A percentile compares a stretch with the other conserved stretches of the same genome.
phyloP scores from a whole-genome alignment of 805 yeast genomes.

The Zygoascus ofunaensis region DNA sequence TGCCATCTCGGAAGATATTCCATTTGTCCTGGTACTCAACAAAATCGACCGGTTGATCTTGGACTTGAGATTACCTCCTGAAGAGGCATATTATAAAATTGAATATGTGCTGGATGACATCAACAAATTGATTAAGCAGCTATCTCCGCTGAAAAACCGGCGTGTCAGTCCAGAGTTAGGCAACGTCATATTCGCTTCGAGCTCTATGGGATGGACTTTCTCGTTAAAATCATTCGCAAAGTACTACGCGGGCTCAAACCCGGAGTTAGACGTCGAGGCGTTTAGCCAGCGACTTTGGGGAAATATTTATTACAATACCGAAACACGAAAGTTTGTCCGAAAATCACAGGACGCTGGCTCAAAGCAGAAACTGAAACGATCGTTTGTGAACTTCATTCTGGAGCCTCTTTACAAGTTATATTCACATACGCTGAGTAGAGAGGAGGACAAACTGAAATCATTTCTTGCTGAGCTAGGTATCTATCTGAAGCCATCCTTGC shows the following conservation, averaged over 20 bases:
- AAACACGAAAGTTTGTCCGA: slow-evolving; percentile 37
- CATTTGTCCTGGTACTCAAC: slow-evolving; percentile 56
- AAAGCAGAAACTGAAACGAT: slow-evolving; percentile 25
- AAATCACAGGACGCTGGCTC: slow-evolving; percentile 22
- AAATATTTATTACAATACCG: slow-evolving; percentile 43
- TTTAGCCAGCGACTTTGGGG: slow-evolving; percentile 71
- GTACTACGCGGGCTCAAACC: slow-evolving; percentile 34
- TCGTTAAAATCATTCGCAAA: slow-evolving; percentile 55
- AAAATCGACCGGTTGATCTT: slow-evolving; percentile 79
- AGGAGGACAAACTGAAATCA: slow-evolving; percentile 34
- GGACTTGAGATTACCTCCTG: slow-evolving; percentile 67
- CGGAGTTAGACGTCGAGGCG: slow-evolving; percentile 27
- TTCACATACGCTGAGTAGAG: slow-evolving; percentile 48
- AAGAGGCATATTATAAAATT: slow-evolving; percentile 64
- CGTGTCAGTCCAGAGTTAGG: slow-evolving; percentile 50
- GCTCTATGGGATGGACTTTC: slow-evolving; percentile 54
- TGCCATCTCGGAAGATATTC: slow-evolving; percentile 41
- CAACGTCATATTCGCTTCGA: slow-evolving; percentile 70
- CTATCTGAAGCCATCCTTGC: slow-evolving; percentile 25
- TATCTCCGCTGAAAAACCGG: slow-evolving; percentile 18
- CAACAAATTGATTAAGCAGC: slow-evolving; percentile 41
- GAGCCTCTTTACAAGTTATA: slow-evolving; percentile 75
- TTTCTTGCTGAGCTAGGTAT: slow-evolving; percentile 44
- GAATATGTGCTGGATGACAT: slow-evolving; percentile 51
- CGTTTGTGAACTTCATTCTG: slow-evolving; percentile 59